These are phyloP conservation scores for Ramalina intermedia DNA, from an alignment of 495 filamentous ascomycete species.

Conservation along the genomic window DNA sequence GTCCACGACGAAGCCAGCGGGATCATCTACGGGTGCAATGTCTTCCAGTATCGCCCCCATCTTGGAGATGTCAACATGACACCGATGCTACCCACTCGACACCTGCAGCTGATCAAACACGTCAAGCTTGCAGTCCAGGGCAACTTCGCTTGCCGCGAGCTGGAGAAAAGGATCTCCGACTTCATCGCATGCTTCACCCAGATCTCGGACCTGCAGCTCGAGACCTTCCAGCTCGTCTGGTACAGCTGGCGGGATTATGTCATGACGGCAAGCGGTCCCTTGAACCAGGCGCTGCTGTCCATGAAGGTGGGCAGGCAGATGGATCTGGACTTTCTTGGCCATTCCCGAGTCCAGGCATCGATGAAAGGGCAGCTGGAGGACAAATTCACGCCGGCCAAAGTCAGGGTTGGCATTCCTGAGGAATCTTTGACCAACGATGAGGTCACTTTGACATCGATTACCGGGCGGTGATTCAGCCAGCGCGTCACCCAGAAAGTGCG, in stretches of 20 bases:
- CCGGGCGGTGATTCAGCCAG: too few species aligned
- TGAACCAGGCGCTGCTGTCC: slow-evolving; percentile 4
- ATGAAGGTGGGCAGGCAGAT: slow-evolving; percentile 3
- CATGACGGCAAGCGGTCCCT: not conserved
- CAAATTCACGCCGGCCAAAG: too few species aligned
- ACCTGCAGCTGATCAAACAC: slow-evolving; percentile 7
- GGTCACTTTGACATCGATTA: too few species aligned
- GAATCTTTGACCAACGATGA: too few species aligned
- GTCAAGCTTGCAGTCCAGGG: slow-evolving; percentile 3
- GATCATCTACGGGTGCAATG: slow-evolving; percentile 10
- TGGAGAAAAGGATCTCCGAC: slow-evolving; percentile 3
- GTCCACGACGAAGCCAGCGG: slow-evolving; percentile 6
- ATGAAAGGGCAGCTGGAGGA: slow-evolving; percentile 4
- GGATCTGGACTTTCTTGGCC: not conserved
- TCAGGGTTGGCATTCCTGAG: too few species aligned
- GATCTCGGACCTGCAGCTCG: not conserved
- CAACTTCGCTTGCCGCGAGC: not conserved
- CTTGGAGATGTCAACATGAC: slow-evolving; percentile 48
- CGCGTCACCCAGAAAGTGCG: too few species aligned
- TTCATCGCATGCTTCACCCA: not conserved
- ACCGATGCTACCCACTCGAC: slow-evolving; percentile 11
- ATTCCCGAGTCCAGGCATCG: slow-evolving; percentile 1
- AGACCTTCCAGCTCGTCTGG: slow-evolving; percentile 8
- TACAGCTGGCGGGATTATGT: not conserved
- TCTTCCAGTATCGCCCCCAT: slow-evolving; percentile 9